phyloP scores from a whole-genome alignment of 2,329 filamentous ascomycete genomes.

The Rutstroemia sp. region DNA sequence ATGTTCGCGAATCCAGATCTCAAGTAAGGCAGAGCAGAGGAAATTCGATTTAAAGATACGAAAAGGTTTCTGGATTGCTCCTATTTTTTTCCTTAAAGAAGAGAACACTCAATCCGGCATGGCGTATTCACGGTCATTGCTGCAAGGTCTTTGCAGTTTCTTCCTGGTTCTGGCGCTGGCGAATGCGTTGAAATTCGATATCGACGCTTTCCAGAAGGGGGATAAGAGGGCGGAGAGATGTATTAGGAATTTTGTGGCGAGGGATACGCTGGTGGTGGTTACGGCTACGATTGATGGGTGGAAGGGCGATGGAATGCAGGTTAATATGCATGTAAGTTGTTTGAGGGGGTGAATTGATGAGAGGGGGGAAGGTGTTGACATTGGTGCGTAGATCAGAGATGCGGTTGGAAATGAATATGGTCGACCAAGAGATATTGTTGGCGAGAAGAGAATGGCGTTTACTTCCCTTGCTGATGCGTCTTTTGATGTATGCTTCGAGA shows the following conservation, averaged over 20 bases:
- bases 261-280: slow-evolving; percentile 90
- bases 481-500: slow-evolving; percentile 96
- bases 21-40: neutral
- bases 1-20: too few species aligned
- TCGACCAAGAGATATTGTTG: slow-evolving; percentile 80
- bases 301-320: slow-evolving; percentile 83
- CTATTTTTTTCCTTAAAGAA: neutral
- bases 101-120: slow-evolving; percentile 31
- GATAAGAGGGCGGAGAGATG: slow-evolving; percentile 72
- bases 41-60: neutral
- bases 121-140: slow-evolving; percentile 43
- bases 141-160: slow-evolving; percentile 52
- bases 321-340: slow-evolving; percentile 82
- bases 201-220: slow-evolving; percentile 59
- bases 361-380: neutral
- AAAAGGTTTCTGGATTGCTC: neutral
- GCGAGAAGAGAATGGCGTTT: slow-evolving; percentile 78
- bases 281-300: slow-evolving; percentile 81
- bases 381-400: slow-evolving; percentile 69
- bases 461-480: slow-evolving; percentile 86
- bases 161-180: slow-evolving; percentile 47
- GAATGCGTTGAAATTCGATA: slow-evolving; percentile 86
- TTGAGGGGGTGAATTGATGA: neutral
- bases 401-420: slow-evolving; percentile 94
- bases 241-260: slow-evolving; percentile 90